These are phyloP conservation scores for Tetrahymena malaccensis DNA, from an alignment of 73 alveolate species.

Conservation along the genomic window DNA sequence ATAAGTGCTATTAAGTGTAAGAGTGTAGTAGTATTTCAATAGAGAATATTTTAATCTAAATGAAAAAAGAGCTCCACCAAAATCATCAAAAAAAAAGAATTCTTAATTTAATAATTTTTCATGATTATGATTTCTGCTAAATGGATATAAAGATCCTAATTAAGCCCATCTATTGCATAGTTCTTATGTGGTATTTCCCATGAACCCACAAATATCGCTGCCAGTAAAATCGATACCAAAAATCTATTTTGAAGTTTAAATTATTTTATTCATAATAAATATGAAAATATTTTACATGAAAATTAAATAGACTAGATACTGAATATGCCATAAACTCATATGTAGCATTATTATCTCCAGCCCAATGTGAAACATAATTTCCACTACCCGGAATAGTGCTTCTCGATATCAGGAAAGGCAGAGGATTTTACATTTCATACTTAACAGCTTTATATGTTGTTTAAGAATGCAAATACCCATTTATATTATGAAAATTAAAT, in stretches of 20 bases:
- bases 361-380: slow-evolving; percentile 93
- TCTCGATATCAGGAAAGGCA: slow-evolving; percentile 85
- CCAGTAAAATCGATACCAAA: slow-evolving; percentile 94
- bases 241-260: slow-evolving; percentile 49
- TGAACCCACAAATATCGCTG: slow-evolving; percentile 96
- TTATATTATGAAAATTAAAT: neutral
- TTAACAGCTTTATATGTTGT: neutral
- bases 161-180: slow-evolving; percentile 94
- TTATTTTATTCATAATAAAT: neutral
- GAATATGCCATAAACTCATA: slow-evolving; percentile 65
- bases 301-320: slow-evolving; percentile 53
- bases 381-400: slow-evolving; percentile 92
- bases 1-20: neutral
- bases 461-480: neutral
- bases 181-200: slow-evolving; percentile 81
- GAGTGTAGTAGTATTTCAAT: neutral
- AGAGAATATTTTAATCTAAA: neutral
- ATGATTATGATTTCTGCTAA: slow-evolving; percentile 92
- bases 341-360: slow-evolving; percentile 89
- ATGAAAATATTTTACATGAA: neutral
- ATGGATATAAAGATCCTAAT: slow-evolving; percentile 93
- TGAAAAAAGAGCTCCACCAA: neutral
- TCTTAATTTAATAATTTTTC: slow-evolving; percentile 46
- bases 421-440: neutral
- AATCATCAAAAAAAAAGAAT: slow-evolving; percentile 23